These are phyloP conservation scores for Daedaleopsis nitida DNA, from an alignment of 768 basidiomycete species.

Conservation along the genomic window DNA sequence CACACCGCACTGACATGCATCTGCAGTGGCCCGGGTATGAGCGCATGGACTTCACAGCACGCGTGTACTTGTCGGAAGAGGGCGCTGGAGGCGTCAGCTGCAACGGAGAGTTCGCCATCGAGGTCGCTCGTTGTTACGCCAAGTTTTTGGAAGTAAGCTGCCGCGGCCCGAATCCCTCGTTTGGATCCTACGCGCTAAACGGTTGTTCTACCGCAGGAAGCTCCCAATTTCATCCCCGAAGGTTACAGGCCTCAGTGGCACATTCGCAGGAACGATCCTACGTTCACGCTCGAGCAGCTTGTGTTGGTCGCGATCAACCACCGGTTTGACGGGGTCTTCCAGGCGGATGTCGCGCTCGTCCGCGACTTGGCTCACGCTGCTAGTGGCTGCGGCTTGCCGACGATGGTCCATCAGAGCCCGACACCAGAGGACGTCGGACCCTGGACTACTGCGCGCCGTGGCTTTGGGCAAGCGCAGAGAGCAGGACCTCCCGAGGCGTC, in stretches of 20 bases:
- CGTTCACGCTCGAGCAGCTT: neutral
- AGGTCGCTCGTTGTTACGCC: neutral
- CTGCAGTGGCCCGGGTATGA: neutral
- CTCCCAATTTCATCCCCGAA: neutral
- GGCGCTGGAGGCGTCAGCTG: neutral
- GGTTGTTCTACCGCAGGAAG: neutral
- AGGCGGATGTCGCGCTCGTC: neutral
- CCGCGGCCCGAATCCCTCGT: neutral
- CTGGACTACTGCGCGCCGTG: too few relatives aligned
- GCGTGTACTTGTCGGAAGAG: neutral
- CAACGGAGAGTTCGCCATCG: neutral
- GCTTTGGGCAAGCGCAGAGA: too few relatives aligned
- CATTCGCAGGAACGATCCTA: neutral
- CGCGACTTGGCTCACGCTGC: neutral
- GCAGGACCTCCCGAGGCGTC: too few relatives aligned
- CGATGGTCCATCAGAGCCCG: too few relatives aligned
- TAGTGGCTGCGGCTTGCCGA: too few relatives aligned
- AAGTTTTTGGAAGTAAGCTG: neutral
- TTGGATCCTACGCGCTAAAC: neutral
- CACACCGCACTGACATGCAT: neutral
- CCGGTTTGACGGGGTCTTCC: neutral
- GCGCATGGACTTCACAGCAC: neutral
- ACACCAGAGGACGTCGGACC: too few relatives aligned
- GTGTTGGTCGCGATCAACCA: neutral
- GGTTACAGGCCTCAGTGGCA: neutral